These are phyloP conservation scores for Apiospora pterosperma DNA, from an alignment of 2,329 filamentous ascomycete species.

Conservation along the genomic window DNA sequence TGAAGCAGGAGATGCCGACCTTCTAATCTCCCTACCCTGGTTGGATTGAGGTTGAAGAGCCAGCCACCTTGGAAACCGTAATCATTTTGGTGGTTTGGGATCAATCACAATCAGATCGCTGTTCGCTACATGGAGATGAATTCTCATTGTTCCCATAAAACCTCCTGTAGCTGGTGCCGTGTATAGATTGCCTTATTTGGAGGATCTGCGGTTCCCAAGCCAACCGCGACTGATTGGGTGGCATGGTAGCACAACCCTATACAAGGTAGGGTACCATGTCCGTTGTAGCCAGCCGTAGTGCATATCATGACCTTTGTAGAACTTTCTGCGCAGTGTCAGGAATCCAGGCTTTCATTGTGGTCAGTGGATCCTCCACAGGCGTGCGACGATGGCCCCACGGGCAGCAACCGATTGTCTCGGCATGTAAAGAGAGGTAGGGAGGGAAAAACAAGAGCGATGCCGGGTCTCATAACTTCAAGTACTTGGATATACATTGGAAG, in stretches of 20 bases:
- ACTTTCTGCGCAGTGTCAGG: no score
- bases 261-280: background rate
- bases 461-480: background rate
- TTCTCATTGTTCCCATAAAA: background rate
- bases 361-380: background rate
- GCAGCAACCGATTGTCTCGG: background rate
- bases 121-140: background rate
- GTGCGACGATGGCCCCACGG: background rate
- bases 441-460: background rate
- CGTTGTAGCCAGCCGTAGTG: background rate
- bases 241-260: background rate
- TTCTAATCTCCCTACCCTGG: background rate
- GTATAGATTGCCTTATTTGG: background rate
- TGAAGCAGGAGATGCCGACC: background rate
- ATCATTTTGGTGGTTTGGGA: background rate
- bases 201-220: background rate
- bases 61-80: background rate
- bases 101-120: background rate
- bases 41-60: background rate
- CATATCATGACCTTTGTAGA: background rate
- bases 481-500: background rate
- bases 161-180: background rate
- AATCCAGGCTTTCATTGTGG: background rate
- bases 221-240: background rate
- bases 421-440: no score